Evolutionary conservation across 768 basidiomycete genomes (phyloP).

Genomic region (Inosperma sp.): DNA sequence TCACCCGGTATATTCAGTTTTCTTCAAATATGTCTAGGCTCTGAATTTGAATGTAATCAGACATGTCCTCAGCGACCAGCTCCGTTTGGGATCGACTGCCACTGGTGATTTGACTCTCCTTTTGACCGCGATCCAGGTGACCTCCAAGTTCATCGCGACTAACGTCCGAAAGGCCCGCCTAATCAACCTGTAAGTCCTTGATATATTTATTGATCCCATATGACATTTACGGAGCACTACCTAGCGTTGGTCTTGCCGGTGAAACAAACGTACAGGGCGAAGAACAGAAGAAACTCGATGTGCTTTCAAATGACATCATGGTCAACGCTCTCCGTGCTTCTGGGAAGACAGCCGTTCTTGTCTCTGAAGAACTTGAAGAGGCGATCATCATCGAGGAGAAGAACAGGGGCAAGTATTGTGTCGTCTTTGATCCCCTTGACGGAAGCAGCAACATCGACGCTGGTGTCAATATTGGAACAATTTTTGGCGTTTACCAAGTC

Average conservation of each 20-base stretch:
- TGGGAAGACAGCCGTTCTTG: slow-evolving; percentile 95
- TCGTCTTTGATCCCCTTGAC: slow-evolving; percentile 97
- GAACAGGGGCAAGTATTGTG: slow-evolving; percentile 86
- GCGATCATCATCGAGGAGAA: slow-evolving; percentile 84
- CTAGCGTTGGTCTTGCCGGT: slow-evolving; percentile 94
- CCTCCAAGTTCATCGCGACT: slow-evolving; percentile 96
- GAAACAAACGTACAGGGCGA: slow-evolving; percentile 97
- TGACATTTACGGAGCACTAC: slow-evolving; percentile 5
- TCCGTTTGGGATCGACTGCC: slow-evolving; percentile 74
- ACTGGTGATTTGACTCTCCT: slow-evolving; percentile 94
- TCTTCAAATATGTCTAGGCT: slow-evolving; percentile 2
- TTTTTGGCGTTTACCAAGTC: slow-evolving; percentile 93
- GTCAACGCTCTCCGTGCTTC: slow-evolving; percentile 92
- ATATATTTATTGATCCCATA: neutral
- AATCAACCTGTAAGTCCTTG: slow-evolving; percentile 81
- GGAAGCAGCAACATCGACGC: slow-evolving; percentile 97
- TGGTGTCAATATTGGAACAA: slow-evolving; percentile 96
- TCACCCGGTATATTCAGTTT: slow-evolving; percentile 72
- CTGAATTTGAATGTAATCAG: slow-evolving; percentile 35
- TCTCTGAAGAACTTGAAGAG: slow-evolving; percentile 92
- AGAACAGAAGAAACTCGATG: slow-evolving; percentile 98
- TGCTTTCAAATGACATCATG: slow-evolving; percentile 99
- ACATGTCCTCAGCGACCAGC: slow-evolving; percentile 84
- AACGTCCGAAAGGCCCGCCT: slow-evolving; percentile 96
- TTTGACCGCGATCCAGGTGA: slow-evolving; percentile 92